Evolutionary conservation across 768 basidiomycete species (phyloP), one percentile per base, ranked within the genome.

Genomic region (Collybia sp.): DNA sequence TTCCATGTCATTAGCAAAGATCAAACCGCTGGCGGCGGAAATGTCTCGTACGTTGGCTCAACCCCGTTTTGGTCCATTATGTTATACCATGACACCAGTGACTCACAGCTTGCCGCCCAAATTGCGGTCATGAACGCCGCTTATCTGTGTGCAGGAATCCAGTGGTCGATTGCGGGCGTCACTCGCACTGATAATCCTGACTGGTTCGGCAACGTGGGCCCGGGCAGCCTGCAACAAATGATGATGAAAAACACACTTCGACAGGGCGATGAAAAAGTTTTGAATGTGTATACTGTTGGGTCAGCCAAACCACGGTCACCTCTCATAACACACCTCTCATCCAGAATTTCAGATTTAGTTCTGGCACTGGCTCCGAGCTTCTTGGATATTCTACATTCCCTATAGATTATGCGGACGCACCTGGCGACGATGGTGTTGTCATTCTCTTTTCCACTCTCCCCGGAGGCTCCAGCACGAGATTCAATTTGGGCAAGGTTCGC

Each of bases 331-430:
- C 33, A 1, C 13, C 30, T 30, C 15, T 16, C 6, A 37, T 19
- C 25, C 13, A 6, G 42, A 35, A 39, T 30, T 44, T 41, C 15
- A 56, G 61, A 15, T 62, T 68, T 58, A 38, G 31, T 34, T 51
- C 51, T 30, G 63, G 61, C n/a, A 43, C 51, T 13, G 35, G 18
- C 30, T 25, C 12, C 32, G 57, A 60, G 11, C 54, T 65, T 9
- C 57, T 68, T 5, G 69, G 69, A 13, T 68, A 64, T 45, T 46
- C 68, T 12, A 68, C 69, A 5, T 70, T 69, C 53, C 71, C 68
- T 3, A 55, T 45, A 15, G 48, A 56, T 33, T 70, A 68, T 49
- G 20, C 31, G 5, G 43, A 36, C 13, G 45, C 42, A 11, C 61
- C 65, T 12, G 45, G 43, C 12, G 57, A 66, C 39, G 70, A 73